A percentile compares a stretch with the other conserved stretches of the same genome.
Evolutionary conservation across 176 grass and related monocot species (phyloP).

Genomic region (Oryza meridionalis): DNA sequence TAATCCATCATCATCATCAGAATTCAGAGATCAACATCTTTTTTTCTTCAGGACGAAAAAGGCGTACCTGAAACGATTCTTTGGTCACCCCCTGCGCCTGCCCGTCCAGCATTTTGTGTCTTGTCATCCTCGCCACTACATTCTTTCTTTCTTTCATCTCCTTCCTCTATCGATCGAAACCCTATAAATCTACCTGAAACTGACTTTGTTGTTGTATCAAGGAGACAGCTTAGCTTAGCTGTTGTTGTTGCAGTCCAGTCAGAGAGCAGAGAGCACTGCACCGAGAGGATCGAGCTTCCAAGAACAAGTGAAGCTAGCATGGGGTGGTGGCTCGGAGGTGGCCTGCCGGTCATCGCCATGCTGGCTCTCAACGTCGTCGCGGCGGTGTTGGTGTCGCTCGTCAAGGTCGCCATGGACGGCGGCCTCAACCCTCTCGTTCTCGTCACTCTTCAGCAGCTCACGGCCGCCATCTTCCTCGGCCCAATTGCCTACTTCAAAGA

Average conservation of each 20-base stretch:
- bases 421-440: conserved; percentile 78
- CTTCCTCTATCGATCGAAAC: background rate
- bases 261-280: background rate
- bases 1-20: background rate
- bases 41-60: background rate
- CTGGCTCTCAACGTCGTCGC: conserved; percentile 50
- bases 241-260: background rate
- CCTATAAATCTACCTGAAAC: conserved; percentile 26
- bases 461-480: conserved; percentile 61
- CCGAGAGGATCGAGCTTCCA: background rate
- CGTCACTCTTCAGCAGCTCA: conserved; percentile 74
- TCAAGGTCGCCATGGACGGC: conserved; percentile 70
- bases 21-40: background rate
- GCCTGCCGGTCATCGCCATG: conserved; percentile 57
- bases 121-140: background rate
- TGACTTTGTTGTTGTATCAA: background rate
- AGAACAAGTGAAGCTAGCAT: background rate
- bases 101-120: background rate
- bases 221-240: background rate
- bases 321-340: conserved; percentile 41
- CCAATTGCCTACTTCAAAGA: conserved; percentile 73
- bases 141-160: background rate
- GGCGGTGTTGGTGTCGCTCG: conserved; percentile 64
- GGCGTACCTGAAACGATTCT: conserved; percentile 50
- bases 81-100: background rate